Percentiles rank a stretch among this genome's conserved stretches.
Evolutionary conservation across 805 yeast genomes (phyloP).

Genomic region (Nakazawaea holstii): DNA sequence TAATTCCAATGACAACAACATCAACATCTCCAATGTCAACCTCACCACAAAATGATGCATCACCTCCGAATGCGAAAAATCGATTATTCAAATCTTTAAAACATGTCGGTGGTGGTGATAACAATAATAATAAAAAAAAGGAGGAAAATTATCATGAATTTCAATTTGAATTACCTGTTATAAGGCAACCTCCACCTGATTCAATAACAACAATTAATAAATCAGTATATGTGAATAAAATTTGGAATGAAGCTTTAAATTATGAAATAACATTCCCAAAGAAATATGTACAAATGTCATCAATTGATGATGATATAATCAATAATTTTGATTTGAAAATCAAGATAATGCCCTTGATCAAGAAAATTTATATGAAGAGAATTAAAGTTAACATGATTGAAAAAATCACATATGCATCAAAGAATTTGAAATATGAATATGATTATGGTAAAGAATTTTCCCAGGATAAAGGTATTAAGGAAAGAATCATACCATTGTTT

Average conservation of each 20-base stretch:
- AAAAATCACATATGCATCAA: constrained; percentile 57
- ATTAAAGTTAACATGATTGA: constrained; percentile 64
- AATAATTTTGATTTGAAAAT: constrained; percentile 51
- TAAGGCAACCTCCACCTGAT: constrained; percentile 27
- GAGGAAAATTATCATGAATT: constrained; percentile 10
- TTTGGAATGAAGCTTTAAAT: constrained; percentile 67
- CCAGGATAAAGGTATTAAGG: constrained; percentile 32
- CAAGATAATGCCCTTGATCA: constrained; percentile 61
- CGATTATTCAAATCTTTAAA: constrained; percentile 12
- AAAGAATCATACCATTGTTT: constrained; percentile 51
- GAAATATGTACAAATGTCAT: constrained; percentile 61
- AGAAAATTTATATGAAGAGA: constrained; percentile 56
- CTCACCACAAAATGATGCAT: too few species aligned
- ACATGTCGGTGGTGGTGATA: constrained; percentile 1
- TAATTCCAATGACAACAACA: background rate
- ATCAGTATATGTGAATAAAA: constrained; percentile 69
- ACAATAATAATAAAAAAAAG: too few species aligned
- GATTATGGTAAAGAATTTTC: constrained; percentile 37
- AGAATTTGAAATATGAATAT: constrained; percentile 44
- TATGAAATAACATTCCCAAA: constrained; percentile 69
- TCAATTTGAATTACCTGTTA: constrained; percentile 13
- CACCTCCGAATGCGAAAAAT: constrained; percentile 2
- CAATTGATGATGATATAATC: constrained; percentile 16
- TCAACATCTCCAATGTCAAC: background rate
- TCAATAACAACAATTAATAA: constrained; percentile 35